Percentiles rank a stretch among this genome's conserved stretches.
These are phyloP conservation scores for Telopea speciosissima DNA, from an alignment of 177 flowering plant genomes.

Conservation along the genomic window DNA sequence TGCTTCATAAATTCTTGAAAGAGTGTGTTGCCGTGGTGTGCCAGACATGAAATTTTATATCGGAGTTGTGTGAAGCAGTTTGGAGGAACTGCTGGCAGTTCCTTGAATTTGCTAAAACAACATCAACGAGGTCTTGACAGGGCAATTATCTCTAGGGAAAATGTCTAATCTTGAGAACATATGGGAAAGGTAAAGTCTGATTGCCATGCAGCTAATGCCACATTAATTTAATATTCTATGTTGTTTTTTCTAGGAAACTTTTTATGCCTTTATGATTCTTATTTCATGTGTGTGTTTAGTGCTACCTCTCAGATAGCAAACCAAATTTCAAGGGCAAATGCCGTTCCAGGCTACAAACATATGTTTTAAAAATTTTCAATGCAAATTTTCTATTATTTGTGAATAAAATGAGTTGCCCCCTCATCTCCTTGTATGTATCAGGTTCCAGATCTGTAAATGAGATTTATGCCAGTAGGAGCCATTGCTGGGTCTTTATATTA, in stretches of 20 bases:
- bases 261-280: background rate
- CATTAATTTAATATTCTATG: no score
- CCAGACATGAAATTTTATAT: background rate
- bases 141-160: constrained; percentile 11
- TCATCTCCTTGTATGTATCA: background rate
- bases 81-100: background rate
- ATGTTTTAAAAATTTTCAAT: background rate
- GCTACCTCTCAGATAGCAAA: background rate
- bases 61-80: background rate
- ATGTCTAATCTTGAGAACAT: background rate
- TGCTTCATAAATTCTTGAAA: constrained; percentile 47
- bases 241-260: background rate
- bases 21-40: constrained; percentile 33
- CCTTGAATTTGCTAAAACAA: background rate
- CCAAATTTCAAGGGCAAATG: background rate
- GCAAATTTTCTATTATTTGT: background rate
- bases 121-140: background rate
- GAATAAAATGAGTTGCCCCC: background rate
- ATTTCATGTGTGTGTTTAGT: background rate
- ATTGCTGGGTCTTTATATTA: no score
- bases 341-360: background rate
- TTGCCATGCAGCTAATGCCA: background rate
- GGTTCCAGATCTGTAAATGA: background rate
- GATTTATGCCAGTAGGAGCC: background rate
- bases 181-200: background rate